Evolutionary conservation across 176 grass and related monocot genomes (phyloP), one percentile per base, ranked within the genome.

Genomic region (Pontederia paniculata): DNA sequence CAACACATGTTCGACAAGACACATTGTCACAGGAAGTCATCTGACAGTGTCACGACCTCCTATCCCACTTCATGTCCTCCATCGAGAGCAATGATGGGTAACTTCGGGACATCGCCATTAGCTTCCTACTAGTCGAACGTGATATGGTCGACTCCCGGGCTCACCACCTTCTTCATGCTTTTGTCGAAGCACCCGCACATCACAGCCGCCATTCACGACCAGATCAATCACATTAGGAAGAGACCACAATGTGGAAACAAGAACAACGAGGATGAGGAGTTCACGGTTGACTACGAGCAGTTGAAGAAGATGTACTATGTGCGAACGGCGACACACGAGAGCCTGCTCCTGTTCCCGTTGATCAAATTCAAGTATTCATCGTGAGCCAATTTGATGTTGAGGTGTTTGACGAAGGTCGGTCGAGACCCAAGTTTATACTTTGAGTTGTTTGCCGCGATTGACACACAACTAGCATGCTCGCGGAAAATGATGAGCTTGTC

Each of bases 341-440:
- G 49, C 64, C 23, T 67, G 31, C 64, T 48, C 8, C 64, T 67
- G 4, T 54, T 42, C 25, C 64, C 64, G 1, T 48, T 48, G 10
- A 48, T 67, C 21, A 48, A 67, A 25, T 44, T 54, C 28, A 48
- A 67, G 81, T 72, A 13, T 72, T 74, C 63, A 74, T 88, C 15
- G 69, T 95, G 43, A 68, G 66, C 17, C 46, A 76, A 42, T 88
- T 95, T 63, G 83, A 88, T 59, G 47, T 88, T 45, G 70, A 88
- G 44, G 60, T 78, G 45, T 60, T 80, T 9, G n/a, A 50, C 58
- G 67, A 56, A 10, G 69, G 78, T 22, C 69, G n/a, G 1, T 51
- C 58, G 1, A 47, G 59, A 21, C 88, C 88, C 18, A 79, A 64
- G 68, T 80, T 93, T 60, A n/a, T n/a, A n/a, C n/a, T n/a, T n/a